Evolutionary conservation across 768 basidiomycete species (phyloP), one percentile per base, ranked within the genome.

Genomic region (Amyloporia xantha): DNA sequence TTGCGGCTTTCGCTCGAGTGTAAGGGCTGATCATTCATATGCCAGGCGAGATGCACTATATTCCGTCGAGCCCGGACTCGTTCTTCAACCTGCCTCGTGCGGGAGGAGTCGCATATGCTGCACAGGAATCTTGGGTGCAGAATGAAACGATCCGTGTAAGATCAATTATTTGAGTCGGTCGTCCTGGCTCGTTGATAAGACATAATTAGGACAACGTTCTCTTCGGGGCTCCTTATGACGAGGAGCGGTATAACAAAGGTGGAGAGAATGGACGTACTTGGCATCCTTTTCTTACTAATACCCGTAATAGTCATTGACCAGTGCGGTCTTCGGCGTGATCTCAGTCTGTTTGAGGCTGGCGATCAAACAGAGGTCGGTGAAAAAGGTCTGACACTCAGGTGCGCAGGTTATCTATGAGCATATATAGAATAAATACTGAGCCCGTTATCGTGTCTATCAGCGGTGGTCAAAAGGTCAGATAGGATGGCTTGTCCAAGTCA

Each of bases 61-160:
- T 74, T 9, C 76, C 74, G 1, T 67, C 69, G 13, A 62, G 68
- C 11, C 69, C 77, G 2, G 73, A 77, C 27, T 81, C 86, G 0
- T 84, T 78, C 73, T 87, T 76, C 61, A 81, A 78, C 54, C 75
- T 93, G 5, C 90, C 91, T 24, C 72, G 87, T 1, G 67, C 68
- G 1, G 73, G 72, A 1, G 88, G 89, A 3, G 74, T 94, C 26
- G 81, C 87, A 2, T 91, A 87, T 60, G 84, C 84, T 5, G 83
- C 84, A 2, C 90, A 94, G 62, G 87, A 91, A 60, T 81, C 85
- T 3, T 94, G 88, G 88, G 81, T 91, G 2, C 78, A 83, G 62
- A 91, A 89, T 54, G 85, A 84, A 50, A 88, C 85, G 0, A 86
- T 89, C 45, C 71, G 68, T 59, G 82, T 80, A 41, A 40, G 67